Conservation (phyloP, 345 rosid species). For the Mangifera indica region DNA sequence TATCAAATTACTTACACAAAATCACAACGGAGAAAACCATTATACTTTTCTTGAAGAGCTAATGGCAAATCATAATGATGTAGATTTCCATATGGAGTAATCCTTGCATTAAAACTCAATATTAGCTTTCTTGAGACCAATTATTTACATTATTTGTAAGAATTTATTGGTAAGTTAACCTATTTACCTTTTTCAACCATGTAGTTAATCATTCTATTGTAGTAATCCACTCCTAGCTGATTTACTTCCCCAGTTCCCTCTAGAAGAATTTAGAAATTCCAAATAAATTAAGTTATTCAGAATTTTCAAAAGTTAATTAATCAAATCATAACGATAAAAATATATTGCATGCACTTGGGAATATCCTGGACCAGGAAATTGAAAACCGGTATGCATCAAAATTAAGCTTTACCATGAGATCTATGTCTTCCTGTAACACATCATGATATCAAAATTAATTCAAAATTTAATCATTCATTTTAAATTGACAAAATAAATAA, state of each 20-base stretch:
- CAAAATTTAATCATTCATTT: too few species aligned
- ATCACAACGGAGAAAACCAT: constrained; percentile 37
- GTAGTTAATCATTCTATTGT: constrained; percentile 53
- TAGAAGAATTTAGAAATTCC: constrained; percentile 12
- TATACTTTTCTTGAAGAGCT: constrained; percentile 48
- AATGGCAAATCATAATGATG: constrained; percentile 55
- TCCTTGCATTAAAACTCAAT: constrained; percentile 30
- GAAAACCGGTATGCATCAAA: constrained; percentile 64
- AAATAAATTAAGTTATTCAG: not conserved
- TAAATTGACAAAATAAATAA: too few species aligned
- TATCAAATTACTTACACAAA: constrained; percentile 35
- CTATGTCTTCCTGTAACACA: constrained; percentile 41
- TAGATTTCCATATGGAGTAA: constrained; percentile 57
- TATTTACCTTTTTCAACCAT: constrained; percentile 46
- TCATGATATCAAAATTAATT: too few species aligned
- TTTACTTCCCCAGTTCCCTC: constrained; percentile 61
- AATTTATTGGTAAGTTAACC: too few species aligned
- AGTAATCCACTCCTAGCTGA: constrained; percentile 59
- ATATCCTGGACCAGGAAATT: constrained; percentile 58
- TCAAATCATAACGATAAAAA: not conserved
- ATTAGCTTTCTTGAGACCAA: not conserved
- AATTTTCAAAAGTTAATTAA: not conserved
- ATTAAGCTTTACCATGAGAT: constrained; percentile 43
- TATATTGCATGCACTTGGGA: constrained; percentile 33
- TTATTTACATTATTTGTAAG: not conserved